Percentiles rank a stretch among this genome's conserved stretches.
These are phyloP conservation scores for Scedosporium apiospermum DNA, from an alignment of 2,329 filamentous ascomycete species.

Conservation along the genomic window DNA sequence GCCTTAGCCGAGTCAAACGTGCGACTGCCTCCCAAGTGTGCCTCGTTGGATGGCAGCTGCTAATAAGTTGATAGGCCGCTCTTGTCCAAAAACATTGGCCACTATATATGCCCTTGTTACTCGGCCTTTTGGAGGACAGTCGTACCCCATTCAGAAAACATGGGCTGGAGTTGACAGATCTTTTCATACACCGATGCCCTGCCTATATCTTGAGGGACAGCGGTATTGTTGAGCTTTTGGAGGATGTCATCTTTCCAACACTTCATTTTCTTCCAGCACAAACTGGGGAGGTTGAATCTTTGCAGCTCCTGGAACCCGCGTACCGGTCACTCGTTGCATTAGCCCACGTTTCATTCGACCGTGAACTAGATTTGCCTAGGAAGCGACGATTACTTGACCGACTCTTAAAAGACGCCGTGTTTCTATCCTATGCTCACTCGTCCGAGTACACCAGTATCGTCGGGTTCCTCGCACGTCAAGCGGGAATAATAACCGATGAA, in stretches of 20 bases:
- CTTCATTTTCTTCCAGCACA: conserved; percentile 69
- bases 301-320: conserved; percentile 51
- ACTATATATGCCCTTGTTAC: conserved; percentile 57
- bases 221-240: conserved; percentile 58
- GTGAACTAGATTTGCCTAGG: conserved; percentile 16
- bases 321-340: conserved; percentile 60
- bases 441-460: conserved; percentile 49
- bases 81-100: conserved; percentile 53
- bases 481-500: conserved; percentile 37
- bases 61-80: conserved; percentile 19
- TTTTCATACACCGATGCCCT: conserved; percentile 47
- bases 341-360: conserved; percentile 26
- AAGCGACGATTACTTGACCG: conserved; percentile 38
- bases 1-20: conserved; percentile 41
- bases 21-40: conserved; percentile 16
- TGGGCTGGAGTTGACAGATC: conserved; percentile 44
- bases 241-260: conserved; percentile 59
- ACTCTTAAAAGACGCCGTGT: conserved; percentile 45
- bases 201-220: conserved; percentile 45
- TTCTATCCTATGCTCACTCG: conserved; percentile 47
- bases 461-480: conserved; percentile 42
- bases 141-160: conserved; percentile 40
- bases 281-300: conserved; percentile 63
- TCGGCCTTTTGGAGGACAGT: conserved; percentile 59
- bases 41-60: conserved; percentile 7